Percentiles rank a stretch among this genome's conserved stretches.
Conservation (phyloP, 345 rosid species). For the Acer negundo region DNA sequence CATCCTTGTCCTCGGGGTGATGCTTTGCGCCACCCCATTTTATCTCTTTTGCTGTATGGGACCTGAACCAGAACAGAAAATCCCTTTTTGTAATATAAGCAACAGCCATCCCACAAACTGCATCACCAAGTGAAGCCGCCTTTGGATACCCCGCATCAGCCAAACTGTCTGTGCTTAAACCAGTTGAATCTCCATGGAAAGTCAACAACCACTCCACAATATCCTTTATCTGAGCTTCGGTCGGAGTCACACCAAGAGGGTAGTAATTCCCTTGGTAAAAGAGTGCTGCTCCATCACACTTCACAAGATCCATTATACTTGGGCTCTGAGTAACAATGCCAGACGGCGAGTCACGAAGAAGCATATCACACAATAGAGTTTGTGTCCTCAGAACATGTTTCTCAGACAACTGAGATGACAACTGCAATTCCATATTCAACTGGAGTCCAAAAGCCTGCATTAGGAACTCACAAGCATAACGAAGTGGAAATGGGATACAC, state of each 20-base stretch:
- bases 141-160: conserved; percentile 91
- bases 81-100: conserved; percentile 82
- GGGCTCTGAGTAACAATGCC: conserved; percentile 96
- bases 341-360: conserved; percentile 92
- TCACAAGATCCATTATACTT: conserved; percentile 92
- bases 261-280: conserved; percentile 76
- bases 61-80: conserved; percentile 96
- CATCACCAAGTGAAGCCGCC: conserved; percentile 87
- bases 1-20: conserved; percentile 95
- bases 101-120: conserved; percentile 98
- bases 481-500: conserved; percentile 85
- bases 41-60: conserved; percentile 93
- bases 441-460: conserved; percentile 99
- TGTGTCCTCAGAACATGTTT: conserved; percentile 91
- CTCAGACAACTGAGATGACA: conserved; percentile 84
- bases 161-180: conserved; percentile 92
- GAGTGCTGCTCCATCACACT: conserved; percentile 97
- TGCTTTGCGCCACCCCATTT: conserved; percentile 99
- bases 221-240: conserved; percentile 78
- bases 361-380: conserved; percentile 95
- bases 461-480: conserved; percentile 96
- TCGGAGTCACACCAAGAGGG: conserved; percentile 83
- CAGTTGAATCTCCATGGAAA: conserved; percentile 88
- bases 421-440: conserved; percentile 95
- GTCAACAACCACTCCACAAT: conserved; percentile 87